These are phyloP conservation scores for Cicer judaicum DNA, from an alignment of 306 rosid genomes.

Conservation along the genomic window DNA sequence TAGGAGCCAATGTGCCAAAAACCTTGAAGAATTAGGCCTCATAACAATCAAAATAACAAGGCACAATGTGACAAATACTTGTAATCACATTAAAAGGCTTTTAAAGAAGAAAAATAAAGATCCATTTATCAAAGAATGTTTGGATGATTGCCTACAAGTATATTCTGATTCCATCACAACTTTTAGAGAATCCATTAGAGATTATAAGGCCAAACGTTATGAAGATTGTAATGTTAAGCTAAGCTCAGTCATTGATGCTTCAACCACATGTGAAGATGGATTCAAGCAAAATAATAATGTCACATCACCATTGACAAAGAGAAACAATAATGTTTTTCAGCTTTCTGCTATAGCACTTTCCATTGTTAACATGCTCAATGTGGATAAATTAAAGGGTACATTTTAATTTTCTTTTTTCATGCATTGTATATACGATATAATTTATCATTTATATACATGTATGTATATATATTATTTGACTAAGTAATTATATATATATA, in stretches of 20 bases:
- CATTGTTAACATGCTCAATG: slow-evolving; percentile 54
- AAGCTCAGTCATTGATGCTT: slow-evolving; percentile 61
- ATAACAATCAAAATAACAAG: slow-evolving; percentile 53
- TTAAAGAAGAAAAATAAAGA: slow-evolving; percentile 45
- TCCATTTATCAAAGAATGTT: slow-evolving; percentile 44
- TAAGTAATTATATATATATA: too few relatives aligned
- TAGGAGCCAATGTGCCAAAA: slow-evolving; percentile 21
- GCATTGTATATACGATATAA: neutral
- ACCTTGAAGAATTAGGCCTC: slow-evolving; percentile 58
- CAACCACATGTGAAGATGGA: slow-evolving; percentile 82
- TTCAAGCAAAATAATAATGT: slow-evolving; percentile 49
- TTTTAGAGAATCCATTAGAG: slow-evolving; percentile 49
- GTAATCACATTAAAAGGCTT: slow-evolving; percentile 50
- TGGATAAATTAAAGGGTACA: slow-evolving; percentile 5
- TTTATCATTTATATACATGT: neutral
- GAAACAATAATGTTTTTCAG: slow-evolving; percentile 61
- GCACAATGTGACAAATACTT: slow-evolving; percentile 56
- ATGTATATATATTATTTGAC: too few relatives aligned
- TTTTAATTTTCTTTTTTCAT: slow-evolving; percentile 29
- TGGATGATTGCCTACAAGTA: slow-evolving; percentile 69
- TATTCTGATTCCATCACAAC: slow-evolving; percentile 53
- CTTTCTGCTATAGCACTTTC: slow-evolving; percentile 71
- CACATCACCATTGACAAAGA: slow-evolving; percentile 63
- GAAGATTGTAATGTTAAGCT: slow-evolving; percentile 52
- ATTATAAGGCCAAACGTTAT: slow-evolving; percentile 55